Evolutionary conservation across 768 basidiomycete species (phyloP), one percentile per base, ranked within the genome.

Genomic region (Termitomyces sp.): DNA sequence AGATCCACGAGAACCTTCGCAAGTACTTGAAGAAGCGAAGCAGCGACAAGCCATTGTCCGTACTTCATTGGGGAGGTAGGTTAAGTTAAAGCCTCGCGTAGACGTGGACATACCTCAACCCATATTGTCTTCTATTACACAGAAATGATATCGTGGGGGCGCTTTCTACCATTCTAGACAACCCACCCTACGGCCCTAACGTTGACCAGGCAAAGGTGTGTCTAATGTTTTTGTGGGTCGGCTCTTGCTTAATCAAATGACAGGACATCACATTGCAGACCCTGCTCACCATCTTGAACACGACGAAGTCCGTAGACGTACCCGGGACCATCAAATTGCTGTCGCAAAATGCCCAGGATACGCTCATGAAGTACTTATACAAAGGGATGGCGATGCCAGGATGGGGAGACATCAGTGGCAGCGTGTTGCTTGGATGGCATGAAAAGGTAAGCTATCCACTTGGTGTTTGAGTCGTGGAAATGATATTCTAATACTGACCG

Each of bases 291-390:
- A 91, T 98, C 61, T 82, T 98, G 60, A 98, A 97, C 78, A 94
- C 91, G 56, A 97, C 94, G 12, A 93, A 96, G 69, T 76, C 93
- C 5, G 80, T 91, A 2, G 95, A 98, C 60, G 92, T 98, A 60
- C 78, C 87, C 3, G 73, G 73, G 26, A 83, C 89, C 50, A 79
- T 97, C 68, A 89, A 86, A 65, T 69, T 78, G 0, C 78, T 98
- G 31, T 80, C 86, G 3, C 80, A 80, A 62, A 87, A 91, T 50
- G 74, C 80, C 44, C 91, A 94, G 66, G 96, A 97, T 66, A 90
- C 87, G 33, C 79, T 98, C 53, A 98, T 97, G 96, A 96, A 95
- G 69, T 98, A 96, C 67, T 76, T 98, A 15, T 98, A 98, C 82
- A 98, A 98, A 75, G 95, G 92, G 15, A 98, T 97, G 95, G 79